Evolutionary conservation across 208 protist species (phyloP).

Genomic region (Crithidia thermophila): DNA sequence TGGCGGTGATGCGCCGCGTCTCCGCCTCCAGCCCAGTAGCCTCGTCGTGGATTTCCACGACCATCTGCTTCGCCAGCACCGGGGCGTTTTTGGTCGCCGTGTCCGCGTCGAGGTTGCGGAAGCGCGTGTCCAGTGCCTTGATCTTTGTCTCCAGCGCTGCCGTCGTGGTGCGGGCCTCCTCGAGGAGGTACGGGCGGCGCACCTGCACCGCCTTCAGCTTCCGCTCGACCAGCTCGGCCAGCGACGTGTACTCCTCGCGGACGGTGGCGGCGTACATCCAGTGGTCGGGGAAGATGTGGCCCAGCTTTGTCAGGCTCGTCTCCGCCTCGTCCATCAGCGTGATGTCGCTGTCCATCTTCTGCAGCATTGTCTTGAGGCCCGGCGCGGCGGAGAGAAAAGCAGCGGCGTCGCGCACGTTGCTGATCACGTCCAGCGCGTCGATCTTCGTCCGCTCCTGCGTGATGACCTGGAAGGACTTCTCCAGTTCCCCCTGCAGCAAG

Average conservation of each 20-base stretch:
- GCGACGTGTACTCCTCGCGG: conserved; percentile 92
- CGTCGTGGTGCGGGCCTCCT: conserved; percentile 57
- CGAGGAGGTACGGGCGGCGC: conserved; percentile 65
- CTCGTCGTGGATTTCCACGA: conserved; percentile 77
- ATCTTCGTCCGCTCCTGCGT: conserved; percentile 60
- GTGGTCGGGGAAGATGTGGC: conserved; percentile 90
- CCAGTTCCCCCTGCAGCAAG: conserved; percentile 73
- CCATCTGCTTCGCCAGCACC: conserved; percentile 57
- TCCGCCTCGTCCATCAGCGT: conserved; percentile 85
- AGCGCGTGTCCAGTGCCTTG: conserved; percentile 46
- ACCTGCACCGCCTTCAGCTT: conserved; percentile 91
- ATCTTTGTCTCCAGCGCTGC: conserved; percentile 66
- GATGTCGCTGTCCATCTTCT: conserved; percentile 48
- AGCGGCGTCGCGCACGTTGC: conserved; percentile 68
- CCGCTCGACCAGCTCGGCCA: conserved; percentile 92
- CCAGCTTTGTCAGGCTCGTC: conserved; percentile 85
- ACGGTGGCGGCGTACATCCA: conserved; percentile 93
- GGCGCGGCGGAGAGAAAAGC: conserved; percentile 71
- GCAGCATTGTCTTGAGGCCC: conserved; percentile 77
- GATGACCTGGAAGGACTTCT: conserved; percentile 53
- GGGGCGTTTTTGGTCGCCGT: conserved; percentile 42
- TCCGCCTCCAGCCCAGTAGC: conserved; percentile 61
- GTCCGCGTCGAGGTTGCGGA: conserved; percentile 46
- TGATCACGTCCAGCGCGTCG: conserved; percentile 93
- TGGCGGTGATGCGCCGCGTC: conserved; percentile 69